Conservation (phyloP, 176 grass and related monocot species). For the Aegilops tauschii region DNA sequence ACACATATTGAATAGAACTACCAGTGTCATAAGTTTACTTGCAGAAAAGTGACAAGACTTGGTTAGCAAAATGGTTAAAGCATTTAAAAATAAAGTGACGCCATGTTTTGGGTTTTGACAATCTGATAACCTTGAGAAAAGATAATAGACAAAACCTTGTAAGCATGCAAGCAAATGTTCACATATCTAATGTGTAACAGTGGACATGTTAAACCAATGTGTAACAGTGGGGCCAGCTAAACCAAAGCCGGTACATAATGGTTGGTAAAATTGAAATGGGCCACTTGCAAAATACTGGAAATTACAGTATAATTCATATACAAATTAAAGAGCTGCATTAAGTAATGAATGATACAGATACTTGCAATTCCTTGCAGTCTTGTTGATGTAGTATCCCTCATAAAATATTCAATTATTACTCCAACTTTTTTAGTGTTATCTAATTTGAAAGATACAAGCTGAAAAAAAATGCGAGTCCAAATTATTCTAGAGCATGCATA, state of each 20-base stretch:
- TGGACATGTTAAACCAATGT: background rate
- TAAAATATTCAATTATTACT: constrained; percentile 3
- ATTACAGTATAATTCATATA: background rate
- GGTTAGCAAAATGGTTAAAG: constrained; percentile 10
- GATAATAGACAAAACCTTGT: background rate
- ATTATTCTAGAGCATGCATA: background rate
- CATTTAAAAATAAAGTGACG: background rate
- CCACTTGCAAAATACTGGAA: background rate
- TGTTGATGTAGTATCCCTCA: background rate
- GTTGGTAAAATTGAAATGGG: background rate
- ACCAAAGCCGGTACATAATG: background rate
- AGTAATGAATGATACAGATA: background rate
- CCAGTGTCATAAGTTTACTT: background rate
- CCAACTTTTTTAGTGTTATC: background rate
- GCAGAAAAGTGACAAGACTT: background rate
- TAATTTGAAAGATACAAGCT: background rate
- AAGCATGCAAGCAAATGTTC: background rate
- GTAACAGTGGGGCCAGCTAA: background rate
- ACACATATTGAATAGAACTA: background rate
- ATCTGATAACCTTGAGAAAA: constrained; percentile 2
- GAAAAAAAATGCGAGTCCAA: background rate
- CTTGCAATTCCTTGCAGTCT: background rate
- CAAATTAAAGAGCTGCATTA: background rate
- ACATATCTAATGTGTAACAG: background rate
- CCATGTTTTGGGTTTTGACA: background rate